Percentiles rank a stretch among this genome's conserved stretches.
phyloP scores from a whole-genome alignment of 495 filamentous ascomycete species.

The Xanthoparmelia taractica region DNA sequence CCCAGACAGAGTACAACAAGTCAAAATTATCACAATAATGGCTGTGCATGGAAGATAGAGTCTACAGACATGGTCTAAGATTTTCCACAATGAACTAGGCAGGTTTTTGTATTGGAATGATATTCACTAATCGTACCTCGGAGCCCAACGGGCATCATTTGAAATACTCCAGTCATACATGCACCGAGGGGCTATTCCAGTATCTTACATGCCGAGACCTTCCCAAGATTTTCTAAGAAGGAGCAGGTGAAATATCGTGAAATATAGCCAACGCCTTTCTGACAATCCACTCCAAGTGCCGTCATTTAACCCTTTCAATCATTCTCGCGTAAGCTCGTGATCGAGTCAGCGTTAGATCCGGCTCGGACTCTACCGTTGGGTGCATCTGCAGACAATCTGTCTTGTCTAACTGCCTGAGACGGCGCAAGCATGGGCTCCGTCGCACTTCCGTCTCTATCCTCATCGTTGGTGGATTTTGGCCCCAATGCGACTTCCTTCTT shows the following conservation, averaged over 20 bases:
- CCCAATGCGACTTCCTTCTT: constrained; percentile 25
- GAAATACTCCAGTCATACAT: neutral
- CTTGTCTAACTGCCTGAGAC: constrained; percentile 7
- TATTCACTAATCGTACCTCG: neutral
- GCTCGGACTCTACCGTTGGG: constrained; percentile 6
- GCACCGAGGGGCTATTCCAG: neutral
- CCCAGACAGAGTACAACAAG: neutral
- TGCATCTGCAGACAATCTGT: constrained; percentile 1
- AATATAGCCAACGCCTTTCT: neutral
- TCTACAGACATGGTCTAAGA: neutral
- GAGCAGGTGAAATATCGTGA: neutral
- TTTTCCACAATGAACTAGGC: neutral
- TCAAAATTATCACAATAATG: neutral
- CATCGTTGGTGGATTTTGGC: constrained; percentile 6
- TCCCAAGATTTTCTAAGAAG: neutral
- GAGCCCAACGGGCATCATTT: neutral
- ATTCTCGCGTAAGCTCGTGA: constrained; percentile 11
- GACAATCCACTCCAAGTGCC: neutral
- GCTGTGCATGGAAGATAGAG: neutral
- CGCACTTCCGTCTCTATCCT: constrained; percentile 17
- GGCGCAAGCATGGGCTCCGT: constrained; percentile 21
- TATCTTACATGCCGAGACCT: neutral
- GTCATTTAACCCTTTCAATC: constrained; percentile 1
- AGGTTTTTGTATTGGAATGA: neutral
- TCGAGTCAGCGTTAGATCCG: neutral